phyloP scores from a whole-genome alignment of 768 basidiomycete species.

The Termitomyces sp. region DNA sequence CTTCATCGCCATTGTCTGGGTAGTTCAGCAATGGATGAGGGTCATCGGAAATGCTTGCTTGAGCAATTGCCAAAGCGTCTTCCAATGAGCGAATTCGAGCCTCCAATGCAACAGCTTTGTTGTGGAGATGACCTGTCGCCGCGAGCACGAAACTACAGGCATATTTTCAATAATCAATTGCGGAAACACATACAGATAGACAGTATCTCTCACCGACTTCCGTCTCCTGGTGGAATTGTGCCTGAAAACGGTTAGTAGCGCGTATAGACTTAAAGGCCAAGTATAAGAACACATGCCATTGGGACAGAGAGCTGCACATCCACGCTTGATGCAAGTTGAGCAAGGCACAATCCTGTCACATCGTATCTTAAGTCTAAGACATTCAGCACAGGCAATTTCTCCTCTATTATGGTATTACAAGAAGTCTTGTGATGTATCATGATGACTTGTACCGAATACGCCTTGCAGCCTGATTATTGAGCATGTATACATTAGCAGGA shows the following conservation, averaged over 20 bases:
- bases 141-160: conserved; percentile 40
- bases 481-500: too few relatives aligned
- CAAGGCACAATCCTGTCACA: conserved; percentile 29
- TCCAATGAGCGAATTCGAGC: conserved; percentile 48
- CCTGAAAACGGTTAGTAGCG: conserved; percentile 22
- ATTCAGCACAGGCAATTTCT: conserved; percentile 37
- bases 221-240: conserved; percentile 47
- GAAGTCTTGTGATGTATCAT: too few relatives aligned
- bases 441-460: too few relatives aligned
- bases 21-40: conserved; percentile 36
- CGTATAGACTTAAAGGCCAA: not conserved
- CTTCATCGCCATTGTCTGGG: conserved; percentile 20
- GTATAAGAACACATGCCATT: conserved; percentile 32
- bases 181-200: not conserved
- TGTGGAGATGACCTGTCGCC: conserved; percentile 47
- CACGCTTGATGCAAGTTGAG: conserved; percentile 29
- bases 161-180: not conserved
- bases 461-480: too few relatives aligned
- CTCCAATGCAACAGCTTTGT: conserved; percentile 38
- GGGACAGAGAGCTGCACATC: conserved; percentile 44
- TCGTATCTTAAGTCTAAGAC: conserved; percentile 34
- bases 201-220: conserved; percentile 34
- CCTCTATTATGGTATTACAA: conserved; percentile 2
- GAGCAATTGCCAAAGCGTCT: conserved; percentile 45
- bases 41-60: conserved; percentile 29